Percentiles rank a stretch among this genome's conserved stretches.
These are phyloP conservation scores for Tolypocladium amazonense DNA, from an alignment of 2,329 filamentous ascomycete genomes.

Conservation along the genomic window DNA sequence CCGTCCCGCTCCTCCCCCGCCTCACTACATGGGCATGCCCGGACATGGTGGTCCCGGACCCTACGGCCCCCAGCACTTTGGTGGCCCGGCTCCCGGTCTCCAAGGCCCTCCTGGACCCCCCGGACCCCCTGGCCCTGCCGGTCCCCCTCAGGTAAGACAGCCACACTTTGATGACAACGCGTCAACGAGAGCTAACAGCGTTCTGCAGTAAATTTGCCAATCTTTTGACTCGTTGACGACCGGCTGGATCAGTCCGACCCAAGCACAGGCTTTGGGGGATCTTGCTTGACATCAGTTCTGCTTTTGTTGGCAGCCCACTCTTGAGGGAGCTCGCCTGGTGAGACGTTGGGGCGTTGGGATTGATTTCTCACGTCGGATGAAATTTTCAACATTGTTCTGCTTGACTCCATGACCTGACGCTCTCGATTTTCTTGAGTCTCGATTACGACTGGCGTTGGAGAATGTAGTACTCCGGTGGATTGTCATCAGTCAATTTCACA, in stretches of 20 bases:
- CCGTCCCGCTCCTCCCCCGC: conserved; percentile 69
- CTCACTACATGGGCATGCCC: conserved; percentile 42
- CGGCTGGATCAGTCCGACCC: conserved; percentile 1
- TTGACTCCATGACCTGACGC: conserved; percentile 14
- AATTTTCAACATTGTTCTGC: conserved; percentile 18
- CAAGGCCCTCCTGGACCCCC: conserved; percentile 25
- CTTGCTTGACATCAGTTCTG: conserved; percentile 10
- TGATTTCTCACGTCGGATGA: conserved; percentile 14
- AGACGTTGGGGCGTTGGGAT: conserved; percentile 17
- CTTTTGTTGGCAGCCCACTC: conserved; percentile 11
- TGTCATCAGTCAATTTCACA: conserved; percentile 26
- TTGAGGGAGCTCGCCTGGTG: conserved; percentile 9
- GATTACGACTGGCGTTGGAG: conserved; percentile 32
- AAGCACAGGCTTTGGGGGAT: conserved; percentile 3
- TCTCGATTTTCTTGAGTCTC: conserved; percentile 19
- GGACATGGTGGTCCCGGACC: conserved; percentile 29
- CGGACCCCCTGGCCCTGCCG: conserved; percentile 23
- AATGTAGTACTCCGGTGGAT: conserved; percentile 24
- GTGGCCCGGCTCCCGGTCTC: conserved; percentile 25
- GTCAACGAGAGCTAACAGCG: background rate
- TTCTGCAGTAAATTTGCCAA: conserved; percentile 6
- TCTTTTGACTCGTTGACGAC: background rate
- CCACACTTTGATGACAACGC: background rate
- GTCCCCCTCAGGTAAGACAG: conserved; percentile 27
- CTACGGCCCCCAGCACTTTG: conserved; percentile 27